Evolutionary conservation across 169 alveolate genomes (phyloP).

Genomic region (Condylostoma magnum): DNA sequence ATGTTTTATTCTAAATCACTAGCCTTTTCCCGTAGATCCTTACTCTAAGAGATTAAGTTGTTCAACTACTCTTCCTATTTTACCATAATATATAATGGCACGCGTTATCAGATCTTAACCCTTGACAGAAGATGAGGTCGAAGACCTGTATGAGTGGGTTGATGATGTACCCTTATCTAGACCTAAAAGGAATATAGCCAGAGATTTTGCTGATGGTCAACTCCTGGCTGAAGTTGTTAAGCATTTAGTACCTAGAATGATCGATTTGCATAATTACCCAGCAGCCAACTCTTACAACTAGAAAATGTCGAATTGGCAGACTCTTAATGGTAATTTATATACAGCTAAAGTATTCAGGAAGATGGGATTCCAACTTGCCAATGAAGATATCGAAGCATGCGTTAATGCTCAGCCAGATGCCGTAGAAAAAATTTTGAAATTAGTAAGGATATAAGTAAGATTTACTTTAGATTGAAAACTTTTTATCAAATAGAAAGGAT

Average conservation of each 20-base stretch:
- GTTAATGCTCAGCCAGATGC: slow-evolving; percentile 79
- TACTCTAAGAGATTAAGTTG: too few relatives aligned
- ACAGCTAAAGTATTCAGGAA: slow-evolving; percentile 75
- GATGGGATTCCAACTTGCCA: slow-evolving; percentile 73
- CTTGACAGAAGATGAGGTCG: slow-evolving; percentile 57
- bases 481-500: slow-evolving; percentile 5
- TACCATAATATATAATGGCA: neutral
- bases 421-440: slow-evolving; percentile 69
- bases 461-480: slow-evolving; percentile 29
- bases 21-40: too few relatives aligned
- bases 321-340: slow-evolving; percentile 54
- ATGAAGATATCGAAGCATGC: slow-evolving; percentile 69
- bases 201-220: slow-evolving; percentile 83
- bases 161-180: slow-evolving; percentile 78
- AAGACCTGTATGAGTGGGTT: slow-evolving; percentile 76
- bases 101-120: slow-evolving; percentile 30
- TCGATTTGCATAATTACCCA: slow-evolving; percentile 76
- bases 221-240: slow-evolving; percentile 76
- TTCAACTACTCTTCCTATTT: too few relatives aligned
- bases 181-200: slow-evolving; percentile 75
- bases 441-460: slow-evolving; percentile 52
- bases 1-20: too few relatives aligned
- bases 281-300: slow-evolving; percentile 72
- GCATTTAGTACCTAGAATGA: slow-evolving; percentile 65
- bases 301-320: slow-evolving; percentile 84